Conservation (phyloP, 2,329 filamentous ascomycete genomes). For the Ciborinia camelliae region DNA sequence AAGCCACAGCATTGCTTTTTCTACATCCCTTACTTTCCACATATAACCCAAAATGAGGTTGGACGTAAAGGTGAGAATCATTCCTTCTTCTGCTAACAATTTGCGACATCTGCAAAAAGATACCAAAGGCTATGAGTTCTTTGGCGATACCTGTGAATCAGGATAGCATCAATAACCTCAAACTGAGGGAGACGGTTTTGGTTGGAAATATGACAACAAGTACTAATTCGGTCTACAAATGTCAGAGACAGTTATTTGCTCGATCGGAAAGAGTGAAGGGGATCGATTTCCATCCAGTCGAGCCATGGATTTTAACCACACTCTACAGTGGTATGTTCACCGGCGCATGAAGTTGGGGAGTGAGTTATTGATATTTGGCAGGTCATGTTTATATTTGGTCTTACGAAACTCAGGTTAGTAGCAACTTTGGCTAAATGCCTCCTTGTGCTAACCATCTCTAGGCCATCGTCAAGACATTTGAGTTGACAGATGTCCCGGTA, state of each 20-base stretch:
- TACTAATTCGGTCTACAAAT: slow-evolving; percentile 40
- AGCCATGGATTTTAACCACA: slow-evolving; percentile 95
- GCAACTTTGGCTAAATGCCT: background rate
- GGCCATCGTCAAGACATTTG: slow-evolving; percentile 97
- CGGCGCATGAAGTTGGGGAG: slow-evolving; percentile 24
- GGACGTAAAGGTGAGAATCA: slow-evolving; percentile 53
- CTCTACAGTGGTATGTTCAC: slow-evolving; percentile 78
- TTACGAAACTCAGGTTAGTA: slow-evolving; percentile 75
- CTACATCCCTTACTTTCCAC: slow-evolving; percentile 24
- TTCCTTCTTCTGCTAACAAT: slow-evolving; percentile 14
- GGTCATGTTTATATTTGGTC: slow-evolving; percentile 99
- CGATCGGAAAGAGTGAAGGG: slow-evolving; percentile 95
- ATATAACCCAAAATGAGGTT: slow-evolving; percentile 49
- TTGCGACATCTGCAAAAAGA: background rate
- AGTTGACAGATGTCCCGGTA: slow-evolving; percentile 96
- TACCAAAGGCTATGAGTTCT: slow-evolving; percentile 1
- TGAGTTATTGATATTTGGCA: slow-evolving; percentile 41
- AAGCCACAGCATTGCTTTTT: slow-evolving; percentile 29
- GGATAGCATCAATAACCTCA: slow-evolving; percentile 24
- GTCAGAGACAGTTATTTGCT: slow-evolving; percentile 76
- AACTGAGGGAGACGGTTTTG: slow-evolving; percentile 27
- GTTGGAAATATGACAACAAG: slow-evolving; percentile 25
- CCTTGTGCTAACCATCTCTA: slow-evolving; percentile 35
- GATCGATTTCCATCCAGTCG: slow-evolving; percentile 94
- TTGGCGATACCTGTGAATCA: slow-evolving; percentile 14